Evolutionary conservation across 139 green algal genomes (phyloP).

Genomic region (Chlorella sorokiniana): DNA sequence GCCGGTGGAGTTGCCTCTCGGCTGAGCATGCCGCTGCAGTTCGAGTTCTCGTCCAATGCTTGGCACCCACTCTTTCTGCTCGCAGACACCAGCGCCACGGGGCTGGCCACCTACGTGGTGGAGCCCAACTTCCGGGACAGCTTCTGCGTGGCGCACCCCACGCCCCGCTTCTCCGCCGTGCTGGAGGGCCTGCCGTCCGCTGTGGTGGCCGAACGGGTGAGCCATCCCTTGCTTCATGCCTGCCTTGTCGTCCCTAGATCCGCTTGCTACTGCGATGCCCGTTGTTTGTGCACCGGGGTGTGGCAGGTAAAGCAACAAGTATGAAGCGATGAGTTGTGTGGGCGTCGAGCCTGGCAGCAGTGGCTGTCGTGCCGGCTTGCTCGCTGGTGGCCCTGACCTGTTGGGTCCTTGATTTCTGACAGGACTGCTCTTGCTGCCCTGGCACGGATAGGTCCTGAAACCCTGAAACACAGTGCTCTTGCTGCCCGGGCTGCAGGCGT

Average conservation of each 20-base stretch:
- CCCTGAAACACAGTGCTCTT: too few species aligned
- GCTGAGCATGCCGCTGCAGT: too few species aligned
- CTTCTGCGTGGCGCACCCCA: constrained; percentile 31
- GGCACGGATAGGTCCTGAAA: too few species aligned
- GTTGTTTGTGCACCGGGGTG: too few species aligned
- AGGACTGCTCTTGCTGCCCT: too few species aligned
- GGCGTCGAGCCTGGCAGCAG: background rate
- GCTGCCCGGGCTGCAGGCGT: background rate
- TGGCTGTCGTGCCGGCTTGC: background rate
- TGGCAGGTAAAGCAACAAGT: too few species aligned
- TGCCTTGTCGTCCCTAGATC: too few species aligned
- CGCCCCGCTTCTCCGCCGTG: constrained; percentile 14
- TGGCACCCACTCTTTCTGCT: background rate
- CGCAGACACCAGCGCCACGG: constrained; percentile 16
- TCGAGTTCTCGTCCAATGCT: background rate
- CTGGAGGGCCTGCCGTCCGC: background rate
- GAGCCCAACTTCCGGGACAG: constrained; percentile 31
- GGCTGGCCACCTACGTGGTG: constrained; percentile 19
- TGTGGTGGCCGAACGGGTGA: constrained; percentile 24
- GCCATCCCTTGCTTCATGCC: too few species aligned
- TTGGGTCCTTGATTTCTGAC: background rate
- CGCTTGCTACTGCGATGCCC: too few species aligned
- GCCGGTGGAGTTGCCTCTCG: too few species aligned
- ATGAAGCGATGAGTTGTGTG: background rate
- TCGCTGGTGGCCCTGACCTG: background rate